phyloP scores from a whole-genome alignment of 768 basidiomycete species.

The Mycena rosella region DNA sequence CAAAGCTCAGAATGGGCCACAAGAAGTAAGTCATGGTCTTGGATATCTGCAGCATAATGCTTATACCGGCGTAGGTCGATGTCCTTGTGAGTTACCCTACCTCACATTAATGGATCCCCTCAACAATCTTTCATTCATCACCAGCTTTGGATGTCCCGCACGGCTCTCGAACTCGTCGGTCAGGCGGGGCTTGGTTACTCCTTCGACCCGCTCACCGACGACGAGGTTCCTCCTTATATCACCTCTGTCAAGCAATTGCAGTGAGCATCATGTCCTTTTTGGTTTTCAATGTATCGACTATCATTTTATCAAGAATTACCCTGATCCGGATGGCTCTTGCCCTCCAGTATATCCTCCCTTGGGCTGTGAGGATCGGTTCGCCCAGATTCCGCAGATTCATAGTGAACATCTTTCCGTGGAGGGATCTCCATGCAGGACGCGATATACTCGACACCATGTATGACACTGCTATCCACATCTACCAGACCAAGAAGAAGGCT shows the following conservation, averaged over 20 bases:
- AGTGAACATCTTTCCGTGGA: slow-evolving; percentile 45
- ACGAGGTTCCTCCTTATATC: slow-evolving; percentile 47
- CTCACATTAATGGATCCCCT: no score
- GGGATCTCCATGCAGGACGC: slow-evolving; percentile 43
- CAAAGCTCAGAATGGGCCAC: slow-evolving; percentile 45
- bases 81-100: slow-evolving; percentile 27
- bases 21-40: slow-evolving; percentile 43
- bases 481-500: slow-evolving; percentile 50
- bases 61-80: slow-evolving; percentile 44
- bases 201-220: slow-evolving; percentile 55
- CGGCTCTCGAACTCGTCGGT: slow-evolving; percentile 63
- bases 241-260: slow-evolving; percentile 47
- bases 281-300: no score
- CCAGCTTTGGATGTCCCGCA: slow-evolving; percentile 52
- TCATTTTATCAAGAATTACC: neutral
- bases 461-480: slow-evolving; percentile 47
- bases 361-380: slow-evolving; percentile 46
- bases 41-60: neutral
- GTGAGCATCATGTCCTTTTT: no score
- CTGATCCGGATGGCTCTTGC: slow-evolving; percentile 28
- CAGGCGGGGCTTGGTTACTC: slow-evolving; percentile 61
- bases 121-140: neutral
- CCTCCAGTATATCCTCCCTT: slow-evolving; percentile 42
- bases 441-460: slow-evolving; percentile 51
- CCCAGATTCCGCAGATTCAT: slow-evolving; percentile 50